These are phyloP conservation scores for Botryotinia convoluta DNA, from an alignment of 2,329 filamentous ascomycete genomes.

Conservation along the genomic window DNA sequence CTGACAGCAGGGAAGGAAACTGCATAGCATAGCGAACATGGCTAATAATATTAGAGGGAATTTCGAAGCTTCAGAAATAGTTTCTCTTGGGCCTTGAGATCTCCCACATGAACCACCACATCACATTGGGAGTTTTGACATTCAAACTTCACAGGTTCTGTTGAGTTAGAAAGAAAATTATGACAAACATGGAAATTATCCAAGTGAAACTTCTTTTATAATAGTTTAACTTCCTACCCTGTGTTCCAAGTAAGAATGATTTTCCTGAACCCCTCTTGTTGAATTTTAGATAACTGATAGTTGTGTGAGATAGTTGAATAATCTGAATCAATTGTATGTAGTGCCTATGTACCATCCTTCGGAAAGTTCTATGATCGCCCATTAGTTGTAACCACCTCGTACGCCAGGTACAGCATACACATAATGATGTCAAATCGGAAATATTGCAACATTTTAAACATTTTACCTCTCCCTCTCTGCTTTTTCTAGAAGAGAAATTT, in stretches of 20 bases:
- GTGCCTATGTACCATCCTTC: background rate
- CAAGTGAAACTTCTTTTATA: background rate
- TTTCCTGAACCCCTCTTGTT: background rate
- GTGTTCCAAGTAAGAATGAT: background rate
- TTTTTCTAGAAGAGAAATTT: constrained; percentile 19
- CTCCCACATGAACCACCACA: background rate
- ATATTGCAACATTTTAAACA: constrained; percentile 9
- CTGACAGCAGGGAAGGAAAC: constrained; percentile 18
- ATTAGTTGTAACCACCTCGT: constrained; percentile 8
- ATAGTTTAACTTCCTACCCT: constrained; percentile 4
- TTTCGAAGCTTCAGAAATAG: background rate
- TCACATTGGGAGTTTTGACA: background rate
- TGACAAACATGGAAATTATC: background rate
- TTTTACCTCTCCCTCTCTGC: background rate
- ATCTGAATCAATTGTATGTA: background rate
- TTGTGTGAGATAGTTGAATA: background rate
- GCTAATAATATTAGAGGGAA: background rate
- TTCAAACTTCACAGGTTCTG: background rate
- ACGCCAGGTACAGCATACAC: constrained; percentile 14
- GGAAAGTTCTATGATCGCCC: constrained; percentile 13
- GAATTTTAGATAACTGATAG: background rate
- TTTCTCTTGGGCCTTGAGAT: constrained; percentile 8
- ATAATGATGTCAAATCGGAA: constrained; percentile 16
- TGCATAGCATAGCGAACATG: background rate
- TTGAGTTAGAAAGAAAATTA: background rate